Evolutionary conservation across 1,284 basidiomycete species (phyloP).

Genomic region (Rhodotorula mucilaginosa): DNA sequence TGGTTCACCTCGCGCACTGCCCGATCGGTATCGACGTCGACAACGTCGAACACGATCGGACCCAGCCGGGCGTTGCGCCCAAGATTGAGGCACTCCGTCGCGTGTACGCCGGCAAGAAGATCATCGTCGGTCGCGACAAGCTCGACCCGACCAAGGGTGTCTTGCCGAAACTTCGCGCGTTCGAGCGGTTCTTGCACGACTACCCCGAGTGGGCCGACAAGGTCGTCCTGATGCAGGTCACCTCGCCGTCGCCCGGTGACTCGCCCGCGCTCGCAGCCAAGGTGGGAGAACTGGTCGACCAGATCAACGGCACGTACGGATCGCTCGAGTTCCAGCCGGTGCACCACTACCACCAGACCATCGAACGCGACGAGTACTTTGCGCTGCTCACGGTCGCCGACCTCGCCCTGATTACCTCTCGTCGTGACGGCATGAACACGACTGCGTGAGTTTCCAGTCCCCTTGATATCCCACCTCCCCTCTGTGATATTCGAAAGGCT

Average conservation of each 20-base stretch:
- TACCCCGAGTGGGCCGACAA: slow-evolving; percentile 97
- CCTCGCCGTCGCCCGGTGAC: slow-evolving; percentile 89
- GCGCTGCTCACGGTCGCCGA: slow-evolving; percentile 93
- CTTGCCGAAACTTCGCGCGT: slow-evolving; percentile 93
- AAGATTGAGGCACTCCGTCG: slow-evolving; percentile 81
- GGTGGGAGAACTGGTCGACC: slow-evolving; percentile 89
- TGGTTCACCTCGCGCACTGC: slow-evolving; percentile 82
- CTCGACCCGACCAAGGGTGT: slow-evolving; percentile 97
- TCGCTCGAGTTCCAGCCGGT: slow-evolving; percentile 94
- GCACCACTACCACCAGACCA: slow-evolving; percentile 98
- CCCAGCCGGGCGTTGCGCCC: slow-evolving; percentile 76
- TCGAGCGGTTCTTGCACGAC: slow-evolving; percentile 87
- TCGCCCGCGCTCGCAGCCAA: slow-evolving; percentile 90
- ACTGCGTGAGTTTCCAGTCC: slow-evolving; percentile 52
- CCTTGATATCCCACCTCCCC: too few species aligned
- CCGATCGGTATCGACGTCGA: slow-evolving; percentile 97
- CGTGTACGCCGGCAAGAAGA: slow-evolving; percentile 95
- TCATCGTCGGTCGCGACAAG: slow-evolving; percentile 98
- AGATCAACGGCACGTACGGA: slow-evolving; percentile 96
- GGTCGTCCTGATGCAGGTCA: slow-evolving; percentile 72
- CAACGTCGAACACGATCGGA: slow-evolving; percentile 76
- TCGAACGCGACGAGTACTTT: slow-evolving; percentile 86
- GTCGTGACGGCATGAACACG: slow-evolving; percentile 98
- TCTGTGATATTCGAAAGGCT: neutral
- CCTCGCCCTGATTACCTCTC: slow-evolving; percentile 89